These are phyloP conservation scores for Leucocoprinus sp. DNA, from an alignment of 768 basidiomycete genomes.

Conservation along the genomic window DNA sequence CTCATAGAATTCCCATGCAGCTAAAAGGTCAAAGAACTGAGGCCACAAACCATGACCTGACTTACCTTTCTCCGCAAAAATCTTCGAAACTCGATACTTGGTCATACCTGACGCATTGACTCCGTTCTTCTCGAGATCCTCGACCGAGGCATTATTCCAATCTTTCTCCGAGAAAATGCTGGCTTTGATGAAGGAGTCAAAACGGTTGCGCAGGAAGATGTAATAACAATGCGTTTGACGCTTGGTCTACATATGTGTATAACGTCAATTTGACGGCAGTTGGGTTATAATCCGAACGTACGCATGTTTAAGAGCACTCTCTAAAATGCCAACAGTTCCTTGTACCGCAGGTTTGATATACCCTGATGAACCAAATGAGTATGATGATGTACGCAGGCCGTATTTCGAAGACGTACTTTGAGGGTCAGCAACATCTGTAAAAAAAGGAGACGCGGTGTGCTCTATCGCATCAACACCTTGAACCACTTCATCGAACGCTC, in stretches of 20 bases:
- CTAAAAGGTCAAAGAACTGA: slow-evolving; percentile 16
- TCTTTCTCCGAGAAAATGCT: slow-evolving; percentile 38
- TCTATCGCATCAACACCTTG: slow-evolving; percentile 65
- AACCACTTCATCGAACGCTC: slow-evolving; percentile 74
- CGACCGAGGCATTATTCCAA: slow-evolving; percentile 51
- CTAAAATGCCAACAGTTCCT: slow-evolving; percentile 58
- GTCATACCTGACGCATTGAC: slow-evolving; percentile 26
- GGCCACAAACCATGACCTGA: not conserved
- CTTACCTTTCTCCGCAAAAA: slow-evolving; percentile 51
- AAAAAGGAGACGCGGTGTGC: slow-evolving; percentile 62
- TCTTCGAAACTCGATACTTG: slow-evolving; percentile 58
- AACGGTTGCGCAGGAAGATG: slow-evolving; percentile 51
- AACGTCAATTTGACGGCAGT: not conserved
- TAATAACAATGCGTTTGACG: slow-evolving; percentile 64
- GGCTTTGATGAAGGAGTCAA: slow-evolving; percentile 20
- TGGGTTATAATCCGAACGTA: slow-evolving; percentile 16
- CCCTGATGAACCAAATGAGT: slow-evolving; percentile 27
- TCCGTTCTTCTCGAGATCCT: slow-evolving; percentile 41
- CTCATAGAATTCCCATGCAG: slow-evolving; percentile 35
- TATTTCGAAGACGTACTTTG: slow-evolving; percentile 16
- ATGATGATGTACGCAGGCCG: not conserved
- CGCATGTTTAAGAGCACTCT: slow-evolving; percentile 49
- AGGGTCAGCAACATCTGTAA: slow-evolving; percentile 36
- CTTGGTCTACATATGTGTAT: slow-evolving; percentile 19
- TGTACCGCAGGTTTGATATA: slow-evolving; percentile 63